Evolutionary conservation across 1,139 yeast species (phyloP).

Genomic region (Casaregolazyma lundiana): DNA sequence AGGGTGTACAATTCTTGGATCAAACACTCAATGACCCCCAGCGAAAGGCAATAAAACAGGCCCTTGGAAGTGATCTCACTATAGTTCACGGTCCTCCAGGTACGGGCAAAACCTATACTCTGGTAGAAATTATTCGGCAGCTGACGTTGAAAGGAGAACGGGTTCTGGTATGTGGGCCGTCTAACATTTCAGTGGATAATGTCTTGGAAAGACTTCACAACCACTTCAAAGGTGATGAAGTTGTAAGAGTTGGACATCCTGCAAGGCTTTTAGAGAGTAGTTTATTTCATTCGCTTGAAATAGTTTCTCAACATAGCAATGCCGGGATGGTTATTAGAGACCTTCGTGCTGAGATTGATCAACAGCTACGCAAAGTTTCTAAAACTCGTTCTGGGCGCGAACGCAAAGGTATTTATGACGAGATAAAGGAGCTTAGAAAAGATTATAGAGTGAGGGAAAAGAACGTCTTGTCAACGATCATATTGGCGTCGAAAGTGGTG

Average conservation of each 20-base stretch:
- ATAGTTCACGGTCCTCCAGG: conserved; percentile 79
- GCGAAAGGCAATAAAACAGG: conserved; percentile 53
- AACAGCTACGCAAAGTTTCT: conserved; percentile 51
- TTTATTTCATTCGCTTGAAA: conserved; percentile 70
- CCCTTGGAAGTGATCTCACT: conserved; percentile 47
- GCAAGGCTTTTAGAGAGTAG: conserved; percentile 68
- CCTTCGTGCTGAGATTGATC: conserved; percentile 65
- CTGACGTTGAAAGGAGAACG: conserved; percentile 57
- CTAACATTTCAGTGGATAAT: conserved; percentile 92
- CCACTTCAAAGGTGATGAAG: conserved; percentile 45
- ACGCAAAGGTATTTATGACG: conserved; percentile 61
- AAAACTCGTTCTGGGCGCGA: conserved; percentile 65
- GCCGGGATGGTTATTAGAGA: conserved; percentile 62
- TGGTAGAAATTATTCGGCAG: conserved; percentile 81
- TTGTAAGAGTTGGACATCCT: conserved; percentile 88
- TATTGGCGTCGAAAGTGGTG: conserved; percentile 62
- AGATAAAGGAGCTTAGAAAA: conserved; percentile 61
- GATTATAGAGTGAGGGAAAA: conserved; percentile 67
- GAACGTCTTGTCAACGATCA: conserved; percentile 55
- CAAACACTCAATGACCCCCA: conserved; percentile 64
- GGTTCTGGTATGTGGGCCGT: conserved; percentile 89
- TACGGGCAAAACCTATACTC: conserved; percentile 78
- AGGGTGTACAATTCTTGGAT: conserved; percentile 43
- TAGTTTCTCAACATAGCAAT: conserved; percentile 60
- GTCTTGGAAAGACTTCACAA: conserved; percentile 72